A percentile compares a stretch with the other conserved stretches of the same genome.
These are phyloP conservation scores for Fibroporia radiculosa DNA, from an alignment of 768 basidiomycete genomes.

Conservation along the genomic window DNA sequence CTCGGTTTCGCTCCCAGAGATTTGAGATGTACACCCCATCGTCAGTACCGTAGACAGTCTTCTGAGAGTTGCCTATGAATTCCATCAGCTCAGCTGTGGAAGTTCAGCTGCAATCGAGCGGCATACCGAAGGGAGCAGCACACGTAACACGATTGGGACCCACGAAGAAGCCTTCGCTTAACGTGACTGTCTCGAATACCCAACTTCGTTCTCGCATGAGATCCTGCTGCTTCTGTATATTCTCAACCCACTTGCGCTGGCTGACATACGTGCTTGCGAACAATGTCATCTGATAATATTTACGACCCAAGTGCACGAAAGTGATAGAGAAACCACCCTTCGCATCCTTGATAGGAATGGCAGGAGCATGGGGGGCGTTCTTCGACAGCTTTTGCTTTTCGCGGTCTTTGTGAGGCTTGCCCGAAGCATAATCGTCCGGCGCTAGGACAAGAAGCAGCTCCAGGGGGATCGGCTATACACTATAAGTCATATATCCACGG, in stretches of 20 bases:
- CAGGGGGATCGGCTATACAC: conserved; percentile 81
- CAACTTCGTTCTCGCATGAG: conserved; percentile 73
- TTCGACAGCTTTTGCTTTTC: conserved; percentile 27
- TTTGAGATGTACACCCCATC: conserved; percentile 96
- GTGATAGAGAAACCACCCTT: conserved; percentile 91
- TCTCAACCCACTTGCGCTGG: conserved; percentile 92
- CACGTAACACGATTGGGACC: conserved; percentile 87
- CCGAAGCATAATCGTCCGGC: conserved; percentile 51
- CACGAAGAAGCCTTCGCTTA: conserved; percentile 86
- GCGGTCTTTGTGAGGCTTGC: conserved; percentile 15
- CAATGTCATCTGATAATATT: conserved; percentile 84
- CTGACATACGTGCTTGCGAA: conserved; percentile 83
- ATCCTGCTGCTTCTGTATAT: conserved; percentile 86
- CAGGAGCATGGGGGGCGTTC: conserved; percentile 34
- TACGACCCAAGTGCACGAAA: conserved; percentile 88
- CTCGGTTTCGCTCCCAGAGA: conserved; percentile 63
- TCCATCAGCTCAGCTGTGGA: not conserved
- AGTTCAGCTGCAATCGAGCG: not conserved
- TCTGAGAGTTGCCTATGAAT: conserved; percentile 64
- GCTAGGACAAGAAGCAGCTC: conserved; percentile 83
- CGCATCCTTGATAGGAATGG: conserved; percentile 46
- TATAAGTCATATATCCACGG: conserved; percentile 2
- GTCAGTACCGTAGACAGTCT: conserved; percentile 93
- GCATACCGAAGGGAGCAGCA: conserved; percentile 57
- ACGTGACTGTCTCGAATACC: conserved; percentile 77